Conservation (phyloP, 441 rosid species). For the Adansonia grandidieri region DNA sequence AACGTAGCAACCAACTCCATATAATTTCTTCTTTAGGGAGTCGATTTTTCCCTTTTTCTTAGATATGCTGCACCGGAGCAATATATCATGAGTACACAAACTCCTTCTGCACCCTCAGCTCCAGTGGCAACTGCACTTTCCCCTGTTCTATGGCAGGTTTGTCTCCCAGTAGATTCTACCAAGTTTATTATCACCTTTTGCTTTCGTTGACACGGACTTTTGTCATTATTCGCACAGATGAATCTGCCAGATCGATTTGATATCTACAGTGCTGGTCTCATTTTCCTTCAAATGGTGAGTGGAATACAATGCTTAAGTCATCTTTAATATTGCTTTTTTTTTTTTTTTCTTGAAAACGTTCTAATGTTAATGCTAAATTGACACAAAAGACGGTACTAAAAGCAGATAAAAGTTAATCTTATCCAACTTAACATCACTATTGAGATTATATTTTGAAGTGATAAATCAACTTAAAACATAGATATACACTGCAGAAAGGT, state of each 20-base stretch:
- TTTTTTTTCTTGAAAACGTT: neutral
- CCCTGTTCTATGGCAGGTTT: conserved; percentile 95
- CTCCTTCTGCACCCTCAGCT: conserved; percentile 97
- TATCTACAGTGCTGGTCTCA: conserved; percentile 88
- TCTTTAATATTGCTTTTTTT: neutral
- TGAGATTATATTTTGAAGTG: neutral
- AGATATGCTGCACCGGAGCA: conserved; percentile 98
- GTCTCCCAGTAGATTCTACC: neutral
- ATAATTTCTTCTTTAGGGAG: neutral
- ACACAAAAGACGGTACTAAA: neutral
- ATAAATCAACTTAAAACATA: neutral
- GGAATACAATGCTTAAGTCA: conserved; percentile 11
- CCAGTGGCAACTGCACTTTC: conserved; percentile 96
- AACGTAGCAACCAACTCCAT: neutral
- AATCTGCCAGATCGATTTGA: conserved; percentile 94
- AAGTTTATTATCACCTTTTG: conserved; percentile 14
- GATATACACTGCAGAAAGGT: neutral
- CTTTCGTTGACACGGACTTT: neutral
- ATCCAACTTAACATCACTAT: neutral
- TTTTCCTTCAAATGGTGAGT: conserved; percentile 91
- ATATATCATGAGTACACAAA: conserved; percentile 98
- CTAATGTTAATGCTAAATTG: neutral
- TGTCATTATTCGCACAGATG: conserved; percentile 54
- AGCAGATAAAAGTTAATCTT: neutral
- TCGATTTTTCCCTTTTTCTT: conserved; percentile 21